These are phyloP conservation scores for Suillus clintonianus DNA, from an alignment of 768 basidiomycete genomes.

Conservation along the genomic window DNA sequence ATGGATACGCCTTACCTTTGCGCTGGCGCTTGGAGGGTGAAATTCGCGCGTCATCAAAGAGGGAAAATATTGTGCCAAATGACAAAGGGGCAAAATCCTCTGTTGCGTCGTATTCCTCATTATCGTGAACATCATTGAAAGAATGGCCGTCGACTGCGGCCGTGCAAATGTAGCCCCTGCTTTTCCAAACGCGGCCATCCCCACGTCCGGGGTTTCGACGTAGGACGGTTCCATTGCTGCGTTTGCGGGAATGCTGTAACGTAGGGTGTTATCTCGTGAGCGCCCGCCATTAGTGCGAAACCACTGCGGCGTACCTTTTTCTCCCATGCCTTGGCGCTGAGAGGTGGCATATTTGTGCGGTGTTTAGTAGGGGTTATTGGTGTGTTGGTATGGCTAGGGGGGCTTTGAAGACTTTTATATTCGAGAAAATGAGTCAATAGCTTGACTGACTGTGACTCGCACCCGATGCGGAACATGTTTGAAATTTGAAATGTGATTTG, in stretches of 20 bases:
- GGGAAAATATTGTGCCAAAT: not conserved
- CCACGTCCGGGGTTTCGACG: constrained; percentile 1
- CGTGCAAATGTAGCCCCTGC: not conserved
- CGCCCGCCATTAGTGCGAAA: not conserved
- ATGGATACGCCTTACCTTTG: constrained; percentile 12
- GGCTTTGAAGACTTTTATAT: not conserved
- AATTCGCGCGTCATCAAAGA: constrained; percentile 5
- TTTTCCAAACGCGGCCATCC: not conserved
- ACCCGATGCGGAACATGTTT: not conserved
- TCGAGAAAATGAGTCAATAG: not conserved
- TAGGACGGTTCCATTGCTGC: not conserved
- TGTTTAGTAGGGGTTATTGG: not conserved
- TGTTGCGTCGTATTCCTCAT: not conserved
- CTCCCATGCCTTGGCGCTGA: not conserved
- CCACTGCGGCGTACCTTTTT: not conserved
- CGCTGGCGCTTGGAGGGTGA: constrained; percentile 2
- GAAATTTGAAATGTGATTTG: too few species aligned
- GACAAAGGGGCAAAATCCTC: not conserved
- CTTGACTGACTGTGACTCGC: not conserved
- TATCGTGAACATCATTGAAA: not conserved
- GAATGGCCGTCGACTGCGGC: not conserved
- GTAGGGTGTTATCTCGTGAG: not conserved
- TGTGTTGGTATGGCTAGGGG: not conserved
- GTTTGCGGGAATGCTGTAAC: not conserved
- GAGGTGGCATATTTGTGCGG: not conserved